Evolutionary conservation across 164 flowering plant species (phyloP), one percentile per base, ranked within the genome.

Genomic region (Buxus sempervirens): DNA sequence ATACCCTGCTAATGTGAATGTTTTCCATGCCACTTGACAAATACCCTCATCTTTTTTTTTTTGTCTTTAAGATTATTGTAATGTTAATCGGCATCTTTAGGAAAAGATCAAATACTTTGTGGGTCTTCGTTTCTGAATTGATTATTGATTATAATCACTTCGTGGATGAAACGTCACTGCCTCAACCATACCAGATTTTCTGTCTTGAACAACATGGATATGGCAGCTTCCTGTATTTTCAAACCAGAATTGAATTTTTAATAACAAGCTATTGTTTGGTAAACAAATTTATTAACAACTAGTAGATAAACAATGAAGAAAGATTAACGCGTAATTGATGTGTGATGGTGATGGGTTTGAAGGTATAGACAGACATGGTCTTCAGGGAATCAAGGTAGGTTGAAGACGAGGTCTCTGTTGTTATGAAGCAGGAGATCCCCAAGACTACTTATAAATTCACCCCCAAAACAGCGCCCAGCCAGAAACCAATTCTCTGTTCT

Each of bases 91-190:
- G 58, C 66, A 60, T 63, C 27, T 28, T 62, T 32, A 60, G 60
- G 67, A 64, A 66, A 65, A 59, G 58, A 60, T 26, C 60, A 14
- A 41, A 60, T 54, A 54, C 45, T 63, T 28, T 16, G 25, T 65
- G 72, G 70, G 70, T 23, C 71, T 36, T 14, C 10, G 18, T 66
- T 56, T 23, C 58, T 68, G 32, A 58, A 68, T 68, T 68, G 68
- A 64, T 21, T 56, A 45, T 45, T 10, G 51, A 10, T 45, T 45
- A 10, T 14, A 64, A 26, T 13, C 14, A 41, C 19, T 60, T 21
- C 56, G 23, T 51, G 53, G 77, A 73, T 76, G 75, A 73, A 62
- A 76, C 64, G 75, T 76, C 79, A 73, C 51, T 65, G 21, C 72
- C 72, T 59, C 78, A 72, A 72, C 74, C 57, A 71, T 54, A 58